Conservation (phyloP, 495 filamentous ascomycete genomes). For the Penicillium herquei region DNA sequence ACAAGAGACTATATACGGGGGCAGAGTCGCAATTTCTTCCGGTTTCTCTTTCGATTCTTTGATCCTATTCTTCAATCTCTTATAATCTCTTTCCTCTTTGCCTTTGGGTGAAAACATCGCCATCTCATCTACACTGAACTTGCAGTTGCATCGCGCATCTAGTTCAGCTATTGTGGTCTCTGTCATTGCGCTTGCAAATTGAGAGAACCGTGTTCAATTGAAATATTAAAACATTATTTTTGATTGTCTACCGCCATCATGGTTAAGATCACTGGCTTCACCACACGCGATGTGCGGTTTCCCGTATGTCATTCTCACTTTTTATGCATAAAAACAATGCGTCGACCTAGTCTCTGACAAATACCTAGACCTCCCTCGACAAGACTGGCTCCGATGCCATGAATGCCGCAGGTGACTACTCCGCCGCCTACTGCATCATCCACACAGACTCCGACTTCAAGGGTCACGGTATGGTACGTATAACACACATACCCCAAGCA, state of each 20-base stretch:
- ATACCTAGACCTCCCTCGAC: constrained; percentile 74
- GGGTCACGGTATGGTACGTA: constrained; percentile 83
- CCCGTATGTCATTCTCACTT: constrained; percentile 51
- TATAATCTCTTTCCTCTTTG: neutral
- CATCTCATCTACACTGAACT: neutral
- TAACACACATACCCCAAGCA: neutral
- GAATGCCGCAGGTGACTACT: constrained; percentile 94
- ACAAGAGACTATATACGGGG: constrained; percentile 26
- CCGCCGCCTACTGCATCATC: constrained; percentile 88
- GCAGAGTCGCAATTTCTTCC: constrained; percentile 13
- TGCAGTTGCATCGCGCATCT: neutral
- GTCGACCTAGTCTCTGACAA: neutral
- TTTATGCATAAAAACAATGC: neutral
- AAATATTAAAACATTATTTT: neutral
- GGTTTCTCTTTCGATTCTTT: constrained; percentile 3
- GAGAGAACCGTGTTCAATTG: constrained; percentile 10
- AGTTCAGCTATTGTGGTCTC: neutral
- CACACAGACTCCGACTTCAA: constrained; percentile 69
- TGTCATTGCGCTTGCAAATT: neutral
- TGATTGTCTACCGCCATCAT: constrained; percentile 28
- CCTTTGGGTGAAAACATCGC: neutral
- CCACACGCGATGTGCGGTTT: constrained; percentile 86
- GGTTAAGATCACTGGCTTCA: constrained; percentile 79
- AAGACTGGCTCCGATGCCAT: constrained; percentile 96
- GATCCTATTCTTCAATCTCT: constrained; percentile 3